These are phyloP conservation scores for Pseudogymnoascus sp. DNA, from an alignment of 2,329 filamentous ascomycete species.

Conservation along the genomic window DNA sequence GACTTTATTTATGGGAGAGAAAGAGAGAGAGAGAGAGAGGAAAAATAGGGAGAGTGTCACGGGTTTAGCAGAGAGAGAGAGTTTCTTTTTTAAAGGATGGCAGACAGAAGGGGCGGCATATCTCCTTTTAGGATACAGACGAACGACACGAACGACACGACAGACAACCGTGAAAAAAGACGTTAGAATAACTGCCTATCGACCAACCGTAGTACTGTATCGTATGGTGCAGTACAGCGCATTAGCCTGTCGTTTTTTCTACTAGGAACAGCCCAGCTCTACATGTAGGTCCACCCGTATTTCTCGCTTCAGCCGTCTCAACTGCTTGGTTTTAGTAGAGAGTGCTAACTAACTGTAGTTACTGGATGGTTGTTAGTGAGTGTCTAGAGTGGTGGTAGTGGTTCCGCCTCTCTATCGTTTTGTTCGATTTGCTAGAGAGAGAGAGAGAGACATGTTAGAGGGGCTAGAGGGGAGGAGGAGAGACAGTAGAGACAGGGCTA, in stretches of 20 bases:
- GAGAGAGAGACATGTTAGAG: background rate
- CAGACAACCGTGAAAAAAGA: background rate
- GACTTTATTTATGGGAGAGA: background rate
- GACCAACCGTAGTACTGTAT: background rate
- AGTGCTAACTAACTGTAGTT: background rate
- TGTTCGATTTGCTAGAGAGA: background rate
- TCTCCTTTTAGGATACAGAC: background rate
- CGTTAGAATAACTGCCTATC: background rate
- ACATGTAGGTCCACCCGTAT: background rate
- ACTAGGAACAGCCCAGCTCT: background rate
- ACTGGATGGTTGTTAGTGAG: background rate
- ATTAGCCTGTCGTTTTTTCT: background rate
- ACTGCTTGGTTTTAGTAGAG: background rate
- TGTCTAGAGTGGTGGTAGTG: background rate
- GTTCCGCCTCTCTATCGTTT: background rate
- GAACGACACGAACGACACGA: background rate
- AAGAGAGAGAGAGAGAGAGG: background rate
- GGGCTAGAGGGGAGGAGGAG: background rate
- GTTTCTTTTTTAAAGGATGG: background rate
- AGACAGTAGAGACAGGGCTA: background rate
- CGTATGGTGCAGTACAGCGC: background rate
- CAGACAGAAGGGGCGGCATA: background rate
- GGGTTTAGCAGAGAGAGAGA: background rate
- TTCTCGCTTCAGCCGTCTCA: background rate
- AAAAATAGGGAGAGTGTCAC: background rate